Evolutionary conservation across 805 yeast species (phyloP), one percentile per base, ranked within the genome.

Genomic region (Spathaspora boniae): DNA sequence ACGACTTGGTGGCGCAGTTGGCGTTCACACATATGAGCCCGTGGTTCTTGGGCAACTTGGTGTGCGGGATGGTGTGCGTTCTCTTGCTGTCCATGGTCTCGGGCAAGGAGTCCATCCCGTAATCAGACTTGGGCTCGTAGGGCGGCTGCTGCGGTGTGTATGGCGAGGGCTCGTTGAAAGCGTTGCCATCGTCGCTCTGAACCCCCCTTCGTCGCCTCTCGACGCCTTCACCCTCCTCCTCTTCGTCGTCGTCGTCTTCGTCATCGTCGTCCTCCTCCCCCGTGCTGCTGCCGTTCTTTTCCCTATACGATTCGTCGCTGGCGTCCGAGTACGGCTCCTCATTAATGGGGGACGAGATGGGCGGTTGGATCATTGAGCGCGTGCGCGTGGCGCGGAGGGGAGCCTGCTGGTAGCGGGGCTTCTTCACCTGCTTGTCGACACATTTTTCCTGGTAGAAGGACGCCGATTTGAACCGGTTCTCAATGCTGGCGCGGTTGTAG

Each of bases 391-490:
- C 73, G 23, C 71, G 44, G 43, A 33, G 29, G 29, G 26, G n/a
- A 14, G 31, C 8, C 21, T 14, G 4, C 7, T 31, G 34, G 27
- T 31, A 31, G 27, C 34, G 34, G 31, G 42, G 41, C 36, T 54
- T 48, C 42, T 51, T 50, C 28, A 47, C 50, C 3, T 69, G 69
- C 35, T 62, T 62, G 37, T 63, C 70, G 25, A 27, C 56, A n/a
- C 64, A 54, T 35, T 64, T 65, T 17, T 64, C 65, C 48, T 54
- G 68, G 25, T 62, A 50, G 44, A 65, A 65, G 6, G 71, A 67
- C 2, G 71, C 72, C 68, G 61, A 68, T 42, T 66, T 67, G 48
- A 67, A 67, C 34, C 73, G 47, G 27, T 67, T 70, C 48, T 61
- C 68, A 19, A 67, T 61, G 33, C 64, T 57, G 35, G 65, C 63